phyloP scores from a whole-genome alignment of 805 yeast genomes.

The Metschnikowia peoriensis region DNA sequence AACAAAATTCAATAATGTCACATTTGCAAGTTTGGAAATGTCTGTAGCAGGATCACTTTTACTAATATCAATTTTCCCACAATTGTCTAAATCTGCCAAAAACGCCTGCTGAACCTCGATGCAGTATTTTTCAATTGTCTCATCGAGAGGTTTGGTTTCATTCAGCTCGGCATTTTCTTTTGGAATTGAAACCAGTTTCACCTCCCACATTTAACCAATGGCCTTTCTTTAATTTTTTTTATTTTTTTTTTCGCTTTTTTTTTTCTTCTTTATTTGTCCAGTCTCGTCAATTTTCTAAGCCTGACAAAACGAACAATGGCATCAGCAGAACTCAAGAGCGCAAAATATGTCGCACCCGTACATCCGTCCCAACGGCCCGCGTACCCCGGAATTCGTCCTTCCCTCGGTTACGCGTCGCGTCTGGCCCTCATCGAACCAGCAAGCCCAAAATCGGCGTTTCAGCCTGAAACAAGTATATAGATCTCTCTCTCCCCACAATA shows the following conservation, averaged over 20 bases:
- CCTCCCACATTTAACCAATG: background rate
- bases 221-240: too few relatives aligned
- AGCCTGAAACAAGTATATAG: background rate
- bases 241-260: too few relatives aligned
- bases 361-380: background rate
- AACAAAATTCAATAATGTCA: background rate
- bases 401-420: conserved; percentile 1
- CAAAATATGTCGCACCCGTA: conserved; percentile 1
- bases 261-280: too few relatives aligned
- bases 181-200: background rate
- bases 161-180: background rate
- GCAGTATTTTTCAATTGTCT: background rate
- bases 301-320: background rate
- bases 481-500: background rate
- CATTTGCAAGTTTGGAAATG: background rate
- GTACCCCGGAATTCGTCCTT: conserved; percentile 1
- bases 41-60: background rate
- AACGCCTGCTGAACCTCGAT: background rate
- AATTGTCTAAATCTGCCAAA: background rate
- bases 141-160: background rate
- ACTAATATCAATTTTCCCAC: background rate
- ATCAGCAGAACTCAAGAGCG: background rate
- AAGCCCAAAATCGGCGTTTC: background rate
- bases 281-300: too few relatives aligned
- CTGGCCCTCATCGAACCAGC: background rate